Conservation (phyloP, 23 red algal species). For the Gracilaria domingensis region DNA sequence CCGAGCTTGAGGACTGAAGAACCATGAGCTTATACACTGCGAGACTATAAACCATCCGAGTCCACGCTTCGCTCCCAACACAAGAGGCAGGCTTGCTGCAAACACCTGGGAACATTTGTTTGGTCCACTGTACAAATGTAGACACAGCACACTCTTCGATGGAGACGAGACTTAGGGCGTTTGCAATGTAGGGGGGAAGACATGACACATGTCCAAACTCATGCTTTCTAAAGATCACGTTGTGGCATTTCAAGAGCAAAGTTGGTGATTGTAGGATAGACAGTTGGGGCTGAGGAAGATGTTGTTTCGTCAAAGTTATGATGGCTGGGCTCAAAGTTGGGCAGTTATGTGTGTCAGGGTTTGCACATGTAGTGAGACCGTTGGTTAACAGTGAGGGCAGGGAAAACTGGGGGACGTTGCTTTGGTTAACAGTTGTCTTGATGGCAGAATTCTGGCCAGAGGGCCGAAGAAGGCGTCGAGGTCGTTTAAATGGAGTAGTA, state of each 20-base stretch:
- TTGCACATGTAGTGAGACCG: conserved; percentile 36
- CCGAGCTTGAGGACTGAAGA: neutral
- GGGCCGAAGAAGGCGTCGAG: conserved; percentile 22
- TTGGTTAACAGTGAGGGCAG: conserved; percentile 47
- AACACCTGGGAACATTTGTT: conserved; percentile 34
- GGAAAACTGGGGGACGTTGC: conserved; percentile 26
- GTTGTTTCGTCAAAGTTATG: neutral
- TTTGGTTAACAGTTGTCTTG: neutral
- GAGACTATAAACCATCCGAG: conserved; percentile 51
- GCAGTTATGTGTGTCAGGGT: conserved; percentile 39
- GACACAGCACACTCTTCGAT: conserved; percentile 31
- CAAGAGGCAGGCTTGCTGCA: conserved; percentile 49
- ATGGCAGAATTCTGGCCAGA: neutral
- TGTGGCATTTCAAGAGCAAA: conserved; percentile 18
- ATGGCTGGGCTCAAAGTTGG: neutral
- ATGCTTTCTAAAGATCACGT: conserved; percentile 1
- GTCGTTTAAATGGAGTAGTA: conserved; percentile 70
- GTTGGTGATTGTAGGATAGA: conserved; percentile 5
- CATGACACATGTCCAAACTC: conserved; percentile 55
- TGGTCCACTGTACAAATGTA: conserved; percentile 61
- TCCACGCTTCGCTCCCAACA: conserved; percentile 66
- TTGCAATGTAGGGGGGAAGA: conserved; percentile 35
- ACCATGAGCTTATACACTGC: conserved; percentile 48
- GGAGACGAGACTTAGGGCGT: neutral
- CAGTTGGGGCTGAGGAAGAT: neutral